Evolutionary conservation across 1,284 basidiomycete species (phyloP).

Genomic region (Trichosporon coremiiforme): DNA sequence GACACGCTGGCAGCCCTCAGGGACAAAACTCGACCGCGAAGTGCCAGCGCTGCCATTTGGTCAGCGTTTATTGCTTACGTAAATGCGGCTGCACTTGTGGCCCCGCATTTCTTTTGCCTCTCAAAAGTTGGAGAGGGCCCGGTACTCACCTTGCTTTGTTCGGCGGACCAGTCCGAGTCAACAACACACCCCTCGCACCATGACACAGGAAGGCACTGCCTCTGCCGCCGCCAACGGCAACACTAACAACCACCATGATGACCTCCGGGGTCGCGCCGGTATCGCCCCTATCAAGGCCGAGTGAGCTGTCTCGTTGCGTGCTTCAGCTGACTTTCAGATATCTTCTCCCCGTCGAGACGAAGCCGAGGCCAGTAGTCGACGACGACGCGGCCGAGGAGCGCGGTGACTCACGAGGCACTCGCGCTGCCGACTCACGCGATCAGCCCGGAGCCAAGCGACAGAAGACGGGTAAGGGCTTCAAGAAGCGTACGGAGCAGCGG

Average conservation of each 20-base stretch:
- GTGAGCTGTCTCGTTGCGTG: conserved; percentile 58
- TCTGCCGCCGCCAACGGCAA: not conserved
- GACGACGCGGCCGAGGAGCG: conserved; percentile 71
- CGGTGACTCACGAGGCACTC: conserved; percentile 26
- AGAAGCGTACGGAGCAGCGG: conserved; percentile 70
- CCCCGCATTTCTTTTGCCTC: conserved; percentile 15
- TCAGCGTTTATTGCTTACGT: not conserved
- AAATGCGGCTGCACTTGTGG: conserved; percentile 4
- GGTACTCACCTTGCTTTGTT: not conserved
- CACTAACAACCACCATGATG: conserved; percentile 8
- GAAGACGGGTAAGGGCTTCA: conserved; percentile 62
- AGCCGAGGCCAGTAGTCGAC: conserved; percentile 31
- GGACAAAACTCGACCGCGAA: conserved; percentile 11
- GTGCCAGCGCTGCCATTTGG: conserved; percentile 18
- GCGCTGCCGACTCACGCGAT: conserved; percentile 29
- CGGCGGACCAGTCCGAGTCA: not conserved
- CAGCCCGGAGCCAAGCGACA: conserved; percentile 50
- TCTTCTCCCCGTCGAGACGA: conserved; percentile 47
- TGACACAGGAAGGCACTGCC: not conserved
- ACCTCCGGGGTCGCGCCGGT: conserved; percentile 52
- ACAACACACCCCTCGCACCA: not conserved
- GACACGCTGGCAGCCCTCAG: conserved; percentile 23
- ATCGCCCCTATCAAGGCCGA: conserved; percentile 74
- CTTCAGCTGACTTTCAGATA: conserved; percentile 56
- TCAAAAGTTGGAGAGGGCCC: conserved; percentile 22